phyloP scores from a whole-genome alignment of 2,329 filamentous ascomycete genomes.

The Beauveria sp. region DNA sequence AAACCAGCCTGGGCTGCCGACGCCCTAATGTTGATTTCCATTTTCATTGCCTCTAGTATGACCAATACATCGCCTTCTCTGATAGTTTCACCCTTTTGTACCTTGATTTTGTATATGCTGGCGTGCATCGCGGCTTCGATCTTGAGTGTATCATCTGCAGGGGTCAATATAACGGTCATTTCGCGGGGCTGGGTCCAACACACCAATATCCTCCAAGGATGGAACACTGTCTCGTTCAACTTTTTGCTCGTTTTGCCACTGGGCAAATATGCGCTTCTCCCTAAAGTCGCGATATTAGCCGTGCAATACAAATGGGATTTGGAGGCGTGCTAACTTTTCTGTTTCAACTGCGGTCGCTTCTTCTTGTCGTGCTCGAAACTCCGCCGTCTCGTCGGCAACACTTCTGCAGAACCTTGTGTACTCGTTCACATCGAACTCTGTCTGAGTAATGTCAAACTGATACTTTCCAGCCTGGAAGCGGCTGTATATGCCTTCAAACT shows the following conservation, averaged over 20 bases:
- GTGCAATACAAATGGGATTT: not conserved
- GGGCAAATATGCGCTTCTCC: conserved; percentile 17
- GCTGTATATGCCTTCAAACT: conserved; percentile 20
- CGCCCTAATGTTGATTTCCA: conserved; percentile 40
- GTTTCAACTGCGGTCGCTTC: conserved; percentile 14
- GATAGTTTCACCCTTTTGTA: conserved; percentile 33
- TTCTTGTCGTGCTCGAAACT: conserved; percentile 17
- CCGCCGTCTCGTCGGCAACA: conserved; percentile 14
- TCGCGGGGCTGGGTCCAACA: not conserved
- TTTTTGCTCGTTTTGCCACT: conserved; percentile 23
- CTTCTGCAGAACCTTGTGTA: conserved; percentile 19
- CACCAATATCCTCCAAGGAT: conserved; percentile 13
- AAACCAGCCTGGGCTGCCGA: not conserved
- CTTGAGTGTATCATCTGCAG: conserved; percentile 20
- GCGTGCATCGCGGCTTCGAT: conserved; percentile 38
- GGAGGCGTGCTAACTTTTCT: conserved; percentile 14
- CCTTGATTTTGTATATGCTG: conserved; percentile 46
- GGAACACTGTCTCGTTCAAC: conserved; percentile 12
- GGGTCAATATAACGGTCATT: not conserved
- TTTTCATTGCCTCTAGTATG: conserved; percentile 50
- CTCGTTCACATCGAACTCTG: conserved; percentile 23
- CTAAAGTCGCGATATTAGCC: not conserved
- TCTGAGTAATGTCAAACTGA: conserved; percentile 19
- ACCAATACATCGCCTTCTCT: conserved; percentile 33
- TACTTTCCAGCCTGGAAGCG: conserved; percentile 23